Evolutionary conservation across 2,329 filamentous ascomycete species (phyloP).

Genomic region (Stenocarpella maydis): DNA sequence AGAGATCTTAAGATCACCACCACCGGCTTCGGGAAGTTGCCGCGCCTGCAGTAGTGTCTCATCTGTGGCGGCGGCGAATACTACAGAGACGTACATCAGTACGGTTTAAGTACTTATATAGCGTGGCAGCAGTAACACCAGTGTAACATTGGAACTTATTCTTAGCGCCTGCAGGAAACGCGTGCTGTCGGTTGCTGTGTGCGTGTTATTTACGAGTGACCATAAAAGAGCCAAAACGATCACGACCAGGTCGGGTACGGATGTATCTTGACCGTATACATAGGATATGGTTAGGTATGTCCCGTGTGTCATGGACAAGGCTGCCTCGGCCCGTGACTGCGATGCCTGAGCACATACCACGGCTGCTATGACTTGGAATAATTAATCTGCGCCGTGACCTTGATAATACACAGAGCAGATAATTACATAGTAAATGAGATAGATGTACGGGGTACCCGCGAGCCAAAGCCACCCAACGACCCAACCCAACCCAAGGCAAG

Average conservation of each 20-base stretch:
- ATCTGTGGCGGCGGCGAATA: constrained; percentile 11
- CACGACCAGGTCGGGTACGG: neutral
- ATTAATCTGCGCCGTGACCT: neutral
- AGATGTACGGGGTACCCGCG: neutral
- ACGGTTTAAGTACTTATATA: neutral
- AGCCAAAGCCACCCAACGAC: neutral
- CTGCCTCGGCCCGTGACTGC: constrained; percentile 9
- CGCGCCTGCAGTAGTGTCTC: constrained; percentile 24
- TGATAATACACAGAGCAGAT: too few species aligned
- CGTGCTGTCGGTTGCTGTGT: neutral
- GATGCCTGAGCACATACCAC: constrained; percentile 1
- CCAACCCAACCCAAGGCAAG: neutral
- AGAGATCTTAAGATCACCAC: constrained; percentile 14
- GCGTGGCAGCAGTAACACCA: neutral
- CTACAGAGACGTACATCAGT: neutral
- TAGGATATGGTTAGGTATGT: too few species aligned
- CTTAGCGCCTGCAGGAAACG: neutral
- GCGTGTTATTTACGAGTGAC: neutral
- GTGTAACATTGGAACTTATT: neutral
- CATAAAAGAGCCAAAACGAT: neutral
- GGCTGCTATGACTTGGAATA: neutral
- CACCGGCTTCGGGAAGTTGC: constrained; percentile 22
- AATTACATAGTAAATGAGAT: neutral
- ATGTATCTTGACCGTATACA: neutral
- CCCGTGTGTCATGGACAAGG: neutral